A percentile compares a stretch with the other conserved stretches of the same genome.
Evolutionary conservation across 768 basidiomycete species (phyloP).

Genomic region (Russula lepida): DNA sequence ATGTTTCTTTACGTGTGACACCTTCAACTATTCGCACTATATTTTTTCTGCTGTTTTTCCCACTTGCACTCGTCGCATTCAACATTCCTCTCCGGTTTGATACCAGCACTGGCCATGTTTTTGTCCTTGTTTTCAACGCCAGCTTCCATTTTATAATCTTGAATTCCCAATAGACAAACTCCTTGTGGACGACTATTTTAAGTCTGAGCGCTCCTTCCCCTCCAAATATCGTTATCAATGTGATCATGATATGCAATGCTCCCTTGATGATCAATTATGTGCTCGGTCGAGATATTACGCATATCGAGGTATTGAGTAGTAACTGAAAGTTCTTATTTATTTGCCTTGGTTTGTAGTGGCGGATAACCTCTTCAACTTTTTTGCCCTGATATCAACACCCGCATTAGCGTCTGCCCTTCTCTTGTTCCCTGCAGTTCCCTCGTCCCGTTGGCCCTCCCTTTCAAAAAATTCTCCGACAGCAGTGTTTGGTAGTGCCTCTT

Average conservation of each 20-base stretch:
- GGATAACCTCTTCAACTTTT: slow-evolving; percentile 36
- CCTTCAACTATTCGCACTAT: neutral
- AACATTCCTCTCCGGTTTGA: neutral
- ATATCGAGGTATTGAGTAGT: no score
- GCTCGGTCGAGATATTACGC: neutral
- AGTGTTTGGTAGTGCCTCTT: slow-evolving; percentile 6
- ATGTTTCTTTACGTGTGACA: neutral
- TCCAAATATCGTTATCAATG: neutral
- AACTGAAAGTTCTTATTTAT: no score
- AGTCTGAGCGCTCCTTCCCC: neutral
- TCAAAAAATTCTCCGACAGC: slow-evolving; percentile 16
- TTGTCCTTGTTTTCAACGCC: neutral
- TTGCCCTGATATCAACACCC: slow-evolving; percentile 21
- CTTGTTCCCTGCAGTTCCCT: slow-evolving; percentile 20
- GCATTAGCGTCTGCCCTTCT: slow-evolving; percentile 23
- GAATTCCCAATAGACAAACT: neutral
- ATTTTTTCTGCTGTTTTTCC: neutral
- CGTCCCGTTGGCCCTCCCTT: slow-evolving; percentile 17
- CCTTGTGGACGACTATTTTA: neutral
- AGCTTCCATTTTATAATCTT: neutral
- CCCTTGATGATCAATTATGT: neutral
- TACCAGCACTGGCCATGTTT: neutral
- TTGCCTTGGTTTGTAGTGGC: slow-evolving; percentile 28
- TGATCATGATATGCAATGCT: neutral
- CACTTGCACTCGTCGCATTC: neutral